These are phyloP conservation scores for Eucalyptus pauciflora DNA, from an alignment of 345 rosid species.

Conservation along the genomic window DNA sequence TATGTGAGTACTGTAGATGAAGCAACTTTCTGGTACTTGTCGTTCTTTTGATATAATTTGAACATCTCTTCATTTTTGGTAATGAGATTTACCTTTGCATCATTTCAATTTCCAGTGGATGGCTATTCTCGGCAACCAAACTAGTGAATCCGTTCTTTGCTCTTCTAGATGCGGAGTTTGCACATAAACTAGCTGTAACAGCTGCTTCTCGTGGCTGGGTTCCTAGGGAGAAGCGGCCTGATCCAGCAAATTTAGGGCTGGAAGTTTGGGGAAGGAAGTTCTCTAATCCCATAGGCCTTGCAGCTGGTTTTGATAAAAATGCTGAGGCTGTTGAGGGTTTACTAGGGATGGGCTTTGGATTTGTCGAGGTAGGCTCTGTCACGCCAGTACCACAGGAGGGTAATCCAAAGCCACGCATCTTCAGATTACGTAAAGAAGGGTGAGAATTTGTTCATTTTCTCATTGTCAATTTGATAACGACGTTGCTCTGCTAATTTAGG, in stretches of 20 bases:
- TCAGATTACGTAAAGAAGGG: constrained; percentile 80
- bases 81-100: background rate
- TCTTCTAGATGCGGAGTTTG: constrained; percentile 86
- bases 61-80: background rate
- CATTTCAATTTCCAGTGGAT: constrained; percentile 48
- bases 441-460: constrained; percentile 14
- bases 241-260: constrained; percentile 61
- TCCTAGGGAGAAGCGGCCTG: constrained; percentile 92
- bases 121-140: constrained; percentile 90
- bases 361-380: constrained; percentile 96
- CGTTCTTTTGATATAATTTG: background rate
- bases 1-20: constrained; percentile 95
- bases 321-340: constrained; percentile 94
- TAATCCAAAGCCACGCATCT: constrained; percentile 84
- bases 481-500: background rate
- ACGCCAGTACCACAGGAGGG: constrained; percentile 98
- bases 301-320: constrained; percentile 99
- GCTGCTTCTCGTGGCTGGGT: constrained; percentile 98
- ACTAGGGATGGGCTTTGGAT: constrained; percentile 88
- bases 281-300: constrained; percentile 91
- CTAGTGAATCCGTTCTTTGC: constrained; percentile 94
- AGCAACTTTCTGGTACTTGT: constrained; percentile 90
- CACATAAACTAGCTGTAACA: constrained; percentile 78
- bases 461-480: background rate
- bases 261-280: constrained; percentile 97